Percentiles rank a stretch among this genome's conserved stretches.
These are phyloP conservation scores for Cyclotella sp. DNA, from an alignment of 108 stramenopile genomes.

Conservation along the genomic window DNA sequence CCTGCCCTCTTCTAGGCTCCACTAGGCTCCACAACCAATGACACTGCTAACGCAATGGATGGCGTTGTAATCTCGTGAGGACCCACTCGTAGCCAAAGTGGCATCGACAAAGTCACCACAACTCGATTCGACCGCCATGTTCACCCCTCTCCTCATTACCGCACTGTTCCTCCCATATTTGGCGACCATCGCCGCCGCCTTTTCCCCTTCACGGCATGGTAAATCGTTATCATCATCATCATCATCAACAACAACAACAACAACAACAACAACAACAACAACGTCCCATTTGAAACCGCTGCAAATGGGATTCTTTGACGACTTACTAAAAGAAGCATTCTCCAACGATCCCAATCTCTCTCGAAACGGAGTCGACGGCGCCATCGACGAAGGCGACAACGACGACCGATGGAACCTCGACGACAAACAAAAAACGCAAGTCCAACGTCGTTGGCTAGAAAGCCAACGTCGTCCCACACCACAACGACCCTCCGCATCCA, in stretches of 20 bases:
- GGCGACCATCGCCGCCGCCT: no score
- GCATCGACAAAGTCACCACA: no score
- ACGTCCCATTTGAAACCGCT: background rate
- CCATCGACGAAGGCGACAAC: conserved; percentile 61
- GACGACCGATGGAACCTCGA: conserved; percentile 17
- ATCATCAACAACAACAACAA: background rate
- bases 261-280: background rate
- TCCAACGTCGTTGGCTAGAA: conserved; percentile 76
- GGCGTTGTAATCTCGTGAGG: no score
- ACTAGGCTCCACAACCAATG: no score
- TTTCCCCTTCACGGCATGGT: no score
- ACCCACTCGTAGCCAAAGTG: no score
- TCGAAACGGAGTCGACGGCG: conserved; percentile 47
- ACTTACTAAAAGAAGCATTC: conserved; percentile 73
- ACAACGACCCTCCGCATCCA: background rate
- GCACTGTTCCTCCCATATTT: no score
- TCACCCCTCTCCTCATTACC: no score
- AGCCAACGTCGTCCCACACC: conserved; percentile 35
- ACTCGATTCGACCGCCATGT: no score
- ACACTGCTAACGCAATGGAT: no score
- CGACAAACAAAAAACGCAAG: conserved; percentile 51
- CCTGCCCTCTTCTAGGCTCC: no score
- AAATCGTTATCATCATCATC: background rate
- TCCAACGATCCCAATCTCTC: conserved; percentile 67
- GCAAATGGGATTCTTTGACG: conserved; percentile 66